A percentile compares a stretch with the other conserved stretches of the same genome.
Evolutionary conservation across 805 yeast genomes (phyloP).

Genomic region (Candida hispaniensis): DNA sequence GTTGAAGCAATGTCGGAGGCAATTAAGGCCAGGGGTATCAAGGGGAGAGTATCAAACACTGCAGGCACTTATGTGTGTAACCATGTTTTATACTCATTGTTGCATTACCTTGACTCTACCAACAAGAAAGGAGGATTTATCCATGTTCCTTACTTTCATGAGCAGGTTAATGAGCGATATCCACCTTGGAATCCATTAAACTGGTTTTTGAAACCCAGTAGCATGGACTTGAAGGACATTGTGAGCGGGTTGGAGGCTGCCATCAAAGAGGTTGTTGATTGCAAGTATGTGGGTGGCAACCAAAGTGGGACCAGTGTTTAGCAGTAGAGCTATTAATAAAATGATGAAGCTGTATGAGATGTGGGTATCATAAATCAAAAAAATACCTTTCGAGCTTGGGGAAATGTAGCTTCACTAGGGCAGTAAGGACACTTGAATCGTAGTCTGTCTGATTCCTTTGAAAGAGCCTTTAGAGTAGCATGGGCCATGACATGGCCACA

Average conservation of each 20-base stretch:
- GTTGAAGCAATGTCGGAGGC: constrained; percentile 1
- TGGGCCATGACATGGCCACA: constrained; percentile 56
- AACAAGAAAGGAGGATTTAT: constrained; percentile 13
- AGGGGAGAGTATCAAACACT: not conserved
- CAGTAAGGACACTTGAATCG: constrained; percentile 66
- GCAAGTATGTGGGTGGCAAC: not conserved
- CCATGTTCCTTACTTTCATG: constrained; percentile 4
- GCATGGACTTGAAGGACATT: constrained; percentile 6
- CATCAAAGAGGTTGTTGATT: constrained; percentile 4
- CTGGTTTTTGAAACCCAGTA: constrained; percentile 8
- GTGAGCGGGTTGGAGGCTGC: constrained; percentile 1
- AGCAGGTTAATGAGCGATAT: constrained; percentile 1
- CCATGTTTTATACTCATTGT: constrained; percentile 8
- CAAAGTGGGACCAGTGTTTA: too few species aligned
- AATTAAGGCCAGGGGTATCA: too few species aligned
- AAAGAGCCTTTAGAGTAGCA: constrained; percentile 41
- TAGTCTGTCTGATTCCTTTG: constrained; percentile 32
- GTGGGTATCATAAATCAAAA: too few species aligned
- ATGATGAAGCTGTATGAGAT: too few species aligned
- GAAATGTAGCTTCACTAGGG: constrained; percentile 39
- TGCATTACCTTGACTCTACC: constrained; percentile 4
- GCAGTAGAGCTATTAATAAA: too few species aligned
- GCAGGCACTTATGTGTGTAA: constrained; percentile 13
- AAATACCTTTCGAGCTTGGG: constrained; percentile 36
- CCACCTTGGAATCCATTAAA: constrained; percentile 8